Evolutionary conservation across 2,329 filamentous ascomycete species (phyloP).

Genomic region (Neonectria sp.): DNA sequence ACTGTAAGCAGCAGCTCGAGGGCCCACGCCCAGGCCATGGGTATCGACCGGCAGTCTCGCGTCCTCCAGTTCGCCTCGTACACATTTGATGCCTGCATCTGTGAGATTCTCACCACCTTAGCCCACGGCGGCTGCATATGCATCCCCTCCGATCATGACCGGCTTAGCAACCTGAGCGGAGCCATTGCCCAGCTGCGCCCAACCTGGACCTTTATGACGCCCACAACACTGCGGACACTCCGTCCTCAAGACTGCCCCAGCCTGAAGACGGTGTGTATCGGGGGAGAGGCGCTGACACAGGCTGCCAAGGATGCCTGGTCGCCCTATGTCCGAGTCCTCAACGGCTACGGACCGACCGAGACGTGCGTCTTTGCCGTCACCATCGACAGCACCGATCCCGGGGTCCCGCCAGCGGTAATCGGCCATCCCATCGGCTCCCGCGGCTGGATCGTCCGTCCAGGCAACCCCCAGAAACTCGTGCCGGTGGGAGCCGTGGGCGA

Average conservation of each 20-base stretch:
- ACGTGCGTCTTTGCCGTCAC: conserved; percentile 18
- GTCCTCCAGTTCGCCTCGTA: conserved; percentile 67
- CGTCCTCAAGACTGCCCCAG: conserved; percentile 23
- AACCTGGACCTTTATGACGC: conserved; percentile 18
- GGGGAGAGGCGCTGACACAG: conserved; percentile 22
- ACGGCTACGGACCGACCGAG: conserved; percentile 21
- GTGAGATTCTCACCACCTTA: conserved; percentile 41
- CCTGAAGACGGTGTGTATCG: conserved; percentile 24
- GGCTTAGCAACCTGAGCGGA: conserved; percentile 28
- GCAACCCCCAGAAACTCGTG: neutral
- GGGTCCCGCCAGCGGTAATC: conserved; percentile 1
- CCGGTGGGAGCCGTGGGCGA: conserved; percentile 8
- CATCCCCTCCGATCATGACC: conserved; percentile 39
- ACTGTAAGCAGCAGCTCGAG: conserved; percentile 67
- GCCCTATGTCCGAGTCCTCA: conserved; percentile 16
- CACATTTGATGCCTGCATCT: conserved; percentile 64
- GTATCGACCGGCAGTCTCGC: conserved; percentile 64
- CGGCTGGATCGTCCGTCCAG: conserved; percentile 3
- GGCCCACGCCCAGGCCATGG: conserved; percentile 62
- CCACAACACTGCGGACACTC: conserved; percentile 19
- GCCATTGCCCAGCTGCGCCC: conserved; percentile 18
- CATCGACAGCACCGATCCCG: neutral
- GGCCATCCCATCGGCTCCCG: conserved; percentile 1
- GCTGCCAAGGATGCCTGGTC: conserved; percentile 16
- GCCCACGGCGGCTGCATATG: conserved; percentile 41